Conservation (phyloP, 1,139 yeast species). For the Diutina rugosa region DNA sequence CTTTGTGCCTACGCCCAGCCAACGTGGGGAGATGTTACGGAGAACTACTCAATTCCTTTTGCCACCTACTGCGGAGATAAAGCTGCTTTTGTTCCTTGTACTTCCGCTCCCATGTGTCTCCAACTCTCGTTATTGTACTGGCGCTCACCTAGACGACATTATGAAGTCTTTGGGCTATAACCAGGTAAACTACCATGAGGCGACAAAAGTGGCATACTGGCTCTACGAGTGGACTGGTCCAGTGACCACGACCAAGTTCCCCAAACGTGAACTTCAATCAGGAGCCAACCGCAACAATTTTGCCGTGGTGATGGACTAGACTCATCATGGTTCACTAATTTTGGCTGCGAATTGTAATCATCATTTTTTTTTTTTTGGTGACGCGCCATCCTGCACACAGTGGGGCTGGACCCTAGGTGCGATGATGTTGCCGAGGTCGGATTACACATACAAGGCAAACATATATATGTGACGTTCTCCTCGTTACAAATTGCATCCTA, state of each 20-base stretch:
- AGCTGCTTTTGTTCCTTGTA: constrained; percentile 50
- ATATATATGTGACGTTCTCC: not conserved
- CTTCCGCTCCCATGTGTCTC: constrained; percentile 77
- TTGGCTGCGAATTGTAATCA: not conserved
- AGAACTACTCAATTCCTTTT: constrained; percentile 47
- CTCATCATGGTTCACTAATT: not conserved
- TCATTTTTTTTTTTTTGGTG: not conserved
- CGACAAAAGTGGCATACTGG: constrained; percentile 73
- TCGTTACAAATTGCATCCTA: not conserved
- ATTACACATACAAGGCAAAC: too few species aligned
- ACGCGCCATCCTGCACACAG: not conserved
- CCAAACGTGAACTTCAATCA: constrained; percentile 35
- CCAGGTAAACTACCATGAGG: constrained; percentile 34
- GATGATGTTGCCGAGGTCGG: not conserved
- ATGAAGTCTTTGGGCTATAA: constrained; percentile 49
- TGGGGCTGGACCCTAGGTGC: not conserved
- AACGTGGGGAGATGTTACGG: constrained; percentile 66
- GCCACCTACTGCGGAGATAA: constrained; percentile 13
- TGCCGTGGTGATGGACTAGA: constrained; percentile 20
- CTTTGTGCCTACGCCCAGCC: constrained; percentile 63
- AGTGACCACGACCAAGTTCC: constrained; percentile 5
- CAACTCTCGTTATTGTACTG: constrained; percentile 69
- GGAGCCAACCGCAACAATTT: constrained; percentile 57
- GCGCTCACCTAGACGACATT: constrained; percentile 27
- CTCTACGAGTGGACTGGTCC: constrained; percentile 11